Evolutionary conservation across 805 yeast species (phyloP).

Genomic region (Starmera pachycereana): DNA sequence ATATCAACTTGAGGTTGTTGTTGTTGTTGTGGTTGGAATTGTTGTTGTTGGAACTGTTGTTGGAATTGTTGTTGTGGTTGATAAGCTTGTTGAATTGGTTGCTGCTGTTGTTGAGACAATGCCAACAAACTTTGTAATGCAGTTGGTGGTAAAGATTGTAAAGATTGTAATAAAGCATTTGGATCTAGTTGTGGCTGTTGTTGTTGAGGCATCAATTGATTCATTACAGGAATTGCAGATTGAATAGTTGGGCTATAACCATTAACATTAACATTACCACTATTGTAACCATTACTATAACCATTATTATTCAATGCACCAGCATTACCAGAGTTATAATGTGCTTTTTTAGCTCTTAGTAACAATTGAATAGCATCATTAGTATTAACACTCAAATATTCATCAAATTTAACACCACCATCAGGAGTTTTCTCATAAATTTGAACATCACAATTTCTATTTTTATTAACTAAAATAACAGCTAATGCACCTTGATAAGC

Average conservation of each 20-base stretch:
- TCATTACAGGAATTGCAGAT: not conserved
- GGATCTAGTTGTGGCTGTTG: conserved; percentile 2
- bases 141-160: conserved; percentile 6
- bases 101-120: conserved; percentile 2
- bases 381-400: conserved; percentile 59
- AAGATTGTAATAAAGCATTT: conserved; percentile 3
- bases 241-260: conserved; percentile 5
- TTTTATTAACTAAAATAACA: conserved; percentile 51
- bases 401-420: conserved; percentile 76
- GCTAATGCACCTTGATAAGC: conserved; percentile 75
- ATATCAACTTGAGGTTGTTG: conserved; percentile 10
- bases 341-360: conserved; percentile 28
- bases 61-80: conserved; percentile 5
- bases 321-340: conserved; percentile 5
- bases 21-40: conserved; percentile 11
- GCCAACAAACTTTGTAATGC: conserved; percentile 7
- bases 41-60: conserved; percentile 10
- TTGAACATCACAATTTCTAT: conserved; percentile 54
- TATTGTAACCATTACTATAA: not conserved
- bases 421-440: conserved; percentile 58
- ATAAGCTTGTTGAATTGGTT: conserved; percentile 1
- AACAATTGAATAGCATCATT: conserved; percentile 56
- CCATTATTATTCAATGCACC: conserved; percentile 1
- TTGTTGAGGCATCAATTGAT: not conserved
- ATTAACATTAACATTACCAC: conserved; percentile 3